Conservation (phyloP, 2,329 filamentous ascomycete genomes). For the Zymoseptoria ardabiliae region DNA sequence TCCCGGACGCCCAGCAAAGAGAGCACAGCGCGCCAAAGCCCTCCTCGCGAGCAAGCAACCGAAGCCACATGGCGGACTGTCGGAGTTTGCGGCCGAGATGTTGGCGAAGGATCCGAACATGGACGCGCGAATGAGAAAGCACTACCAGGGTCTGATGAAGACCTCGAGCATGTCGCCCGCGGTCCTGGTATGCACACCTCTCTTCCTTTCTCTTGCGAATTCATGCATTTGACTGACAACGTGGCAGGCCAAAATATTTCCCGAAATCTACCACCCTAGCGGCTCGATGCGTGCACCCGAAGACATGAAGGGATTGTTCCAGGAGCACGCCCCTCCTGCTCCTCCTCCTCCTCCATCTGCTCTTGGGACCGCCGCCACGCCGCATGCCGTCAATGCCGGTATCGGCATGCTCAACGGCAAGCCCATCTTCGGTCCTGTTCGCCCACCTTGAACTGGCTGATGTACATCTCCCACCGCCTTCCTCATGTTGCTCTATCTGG, state of each 20-base stretch:
- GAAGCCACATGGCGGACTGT: neutral
- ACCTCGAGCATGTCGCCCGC: constrained; percentile 6
- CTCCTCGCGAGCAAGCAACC: neutral
- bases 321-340: too few relatives aligned
- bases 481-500: too few relatives aligned
- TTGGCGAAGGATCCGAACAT: constrained; percentile 3
- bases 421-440: constrained; percentile 8
- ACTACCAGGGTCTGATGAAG: constrained; percentile 1
- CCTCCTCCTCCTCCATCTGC: too few relatives aligned
- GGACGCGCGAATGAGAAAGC: neutral
- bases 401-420: constrained; percentile 9
- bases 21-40: neutral
- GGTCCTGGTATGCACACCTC: too few relatives aligned
- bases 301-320: too few relatives aligned
- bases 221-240: too few relatives aligned
- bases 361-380: too few relatives aligned
- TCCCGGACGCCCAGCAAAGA: neutral
- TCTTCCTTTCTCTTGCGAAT: too few relatives aligned
- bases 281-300: too few relatives aligned
- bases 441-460: neutral
- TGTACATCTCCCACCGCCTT: too few relatives aligned
- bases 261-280: neutral
- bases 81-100: neutral
- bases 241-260: neutral
- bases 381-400: too few relatives aligned